Evolutionary conservation across 31 red algal genomes (phyloP), one percentile per base, ranked within the genome.

Genomic region (Porphyra umbilicalis): DNA sequence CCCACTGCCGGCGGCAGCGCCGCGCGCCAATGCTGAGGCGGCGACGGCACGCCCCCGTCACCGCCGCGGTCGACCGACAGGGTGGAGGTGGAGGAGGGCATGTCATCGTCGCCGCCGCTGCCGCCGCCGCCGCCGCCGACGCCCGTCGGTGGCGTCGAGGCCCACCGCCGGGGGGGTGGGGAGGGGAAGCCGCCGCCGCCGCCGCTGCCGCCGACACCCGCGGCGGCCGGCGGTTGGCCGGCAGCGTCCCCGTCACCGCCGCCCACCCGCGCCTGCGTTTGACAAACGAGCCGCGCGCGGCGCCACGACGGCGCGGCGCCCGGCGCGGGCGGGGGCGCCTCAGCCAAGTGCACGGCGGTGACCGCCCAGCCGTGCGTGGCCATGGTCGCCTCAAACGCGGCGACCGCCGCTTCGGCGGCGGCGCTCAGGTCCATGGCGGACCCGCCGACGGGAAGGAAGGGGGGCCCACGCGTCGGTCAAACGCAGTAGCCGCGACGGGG

Each of bases 321-420:
- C 13, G 20, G 25, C 57, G 25, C 14, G 57, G 25, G 6, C 25
- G 57, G 14, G 0, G 57, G 30, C 57, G 57, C 14, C 20, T 71
- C 57, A 29, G 25, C 57, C 57, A 71, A 29, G 25, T 71, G 57
- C 25, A 71, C 57, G 25, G 57, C 57, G 25, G 57, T 71, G 11
- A 71, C 57, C 2, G 57, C 57, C 57, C 57, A 71, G 57, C 57
- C 57, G 57, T 71, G 57, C 4, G 5, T 18, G 3, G 25, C 20
- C 57, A 71, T 71, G 57, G 57, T 71, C 57, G 57, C 57, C 57
- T 71, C 57, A 71, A 71, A 71, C 57, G 57, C 57, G 25, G 57
- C 57, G 57, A 71, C 57, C 25, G 25, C 25, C 57, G 57, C 57
- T n/a, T 71, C 57, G 57, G 30, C 57, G 57, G 57, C 57, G 57